Evolutionary conservation across 2,329 filamentous ascomycete genomes (phyloP).

Genomic region (Chaetomiaceae sp.): DNA sequence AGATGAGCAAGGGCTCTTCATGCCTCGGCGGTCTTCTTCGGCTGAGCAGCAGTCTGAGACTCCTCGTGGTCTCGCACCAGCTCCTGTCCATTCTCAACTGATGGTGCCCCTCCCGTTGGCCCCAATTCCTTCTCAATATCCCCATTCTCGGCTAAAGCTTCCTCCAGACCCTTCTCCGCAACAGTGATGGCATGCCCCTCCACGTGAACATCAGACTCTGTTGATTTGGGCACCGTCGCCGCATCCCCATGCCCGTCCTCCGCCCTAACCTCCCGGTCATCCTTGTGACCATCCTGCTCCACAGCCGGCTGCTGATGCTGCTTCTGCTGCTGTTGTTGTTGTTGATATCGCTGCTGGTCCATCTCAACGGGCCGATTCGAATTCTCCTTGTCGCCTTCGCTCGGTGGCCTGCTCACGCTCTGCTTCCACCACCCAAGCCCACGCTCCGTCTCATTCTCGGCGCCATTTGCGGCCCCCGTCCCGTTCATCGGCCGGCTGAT

Average conservation of each 20-base stretch:
- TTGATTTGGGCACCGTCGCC: not conserved
- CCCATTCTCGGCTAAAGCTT: too few relatives aligned
- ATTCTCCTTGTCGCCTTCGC: constrained; percentile 48
- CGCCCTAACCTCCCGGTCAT: not conserved
- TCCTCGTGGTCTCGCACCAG: too few relatives aligned
- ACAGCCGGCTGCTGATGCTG: not conserved
- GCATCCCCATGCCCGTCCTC: not conserved
- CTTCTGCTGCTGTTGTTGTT: not conserved
- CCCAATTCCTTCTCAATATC: too few relatives aligned
- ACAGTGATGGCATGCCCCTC: too few relatives aligned
- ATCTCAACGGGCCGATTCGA: not conserved
- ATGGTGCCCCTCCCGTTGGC: too few relatives aligned
- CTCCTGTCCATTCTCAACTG: too few relatives aligned
- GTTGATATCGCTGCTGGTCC: too few relatives aligned
- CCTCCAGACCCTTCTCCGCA: too few relatives aligned
- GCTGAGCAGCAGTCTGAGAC: too few relatives aligned
- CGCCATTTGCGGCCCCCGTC: not conserved
- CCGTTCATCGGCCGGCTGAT: constrained; percentile 30
- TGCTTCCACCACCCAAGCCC: constrained; percentile 27
- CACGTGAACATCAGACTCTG: too few relatives aligned
- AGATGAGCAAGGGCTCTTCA: too few relatives aligned
- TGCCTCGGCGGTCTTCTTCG: too few relatives aligned
- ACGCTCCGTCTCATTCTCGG: not conserved
- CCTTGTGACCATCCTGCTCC: not conserved
- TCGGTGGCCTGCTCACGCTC: constrained; percentile 22